Base-by-base conservation (phyloP, 257 asterid genomes). In the Salvia rosmarinus region DNA sequence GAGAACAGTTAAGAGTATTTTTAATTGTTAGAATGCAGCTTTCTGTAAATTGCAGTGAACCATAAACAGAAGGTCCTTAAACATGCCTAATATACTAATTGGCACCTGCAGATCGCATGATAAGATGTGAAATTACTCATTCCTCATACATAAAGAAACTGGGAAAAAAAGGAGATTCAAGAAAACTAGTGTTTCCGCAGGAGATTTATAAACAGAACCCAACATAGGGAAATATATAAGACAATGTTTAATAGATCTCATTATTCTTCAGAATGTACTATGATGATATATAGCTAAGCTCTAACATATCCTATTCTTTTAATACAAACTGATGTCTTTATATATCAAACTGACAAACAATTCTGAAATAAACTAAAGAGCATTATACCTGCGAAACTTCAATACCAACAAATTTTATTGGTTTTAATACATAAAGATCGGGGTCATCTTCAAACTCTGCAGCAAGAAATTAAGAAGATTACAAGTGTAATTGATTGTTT, bases 361-460 rank as follows among this genome's bases (percentile, higher is more conserved):
- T 64, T 64, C 17, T n/a, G 20, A 14, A 43, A 4, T 13, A 1
- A 44, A 12, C 43, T 25, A n/a, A 11, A 28, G 47, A 30, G 71
- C 12, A 44, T 23, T 32, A n/a, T 66, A 47, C 71, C 71, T 66
- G 71, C 71, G 60, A 66, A 49, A 66, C 71, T 66, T 66, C 71
- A 32, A 66, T 47, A 30, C 71, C 61, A 10, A 66, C 71, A 66
- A 47, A 66, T 66, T 66, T 66, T 9, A 66, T 66, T 11, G 71
- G 71, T 66, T 49, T 66, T 66, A 66, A 32, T 34, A 66, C 71
- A 66, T 66, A 66, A 4, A 66, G 71, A 60, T 66, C 71, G 16
- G 71, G 71, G 47, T 66, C 71, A 16, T 66, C 71, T 66, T 66
- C 71, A 66, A 66, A 66, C 19, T 66, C 71, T 66, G 71, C 60